Conservation (phyloP, 176 grass and related monocot genomes). For the Stipa capillata region DNA sequence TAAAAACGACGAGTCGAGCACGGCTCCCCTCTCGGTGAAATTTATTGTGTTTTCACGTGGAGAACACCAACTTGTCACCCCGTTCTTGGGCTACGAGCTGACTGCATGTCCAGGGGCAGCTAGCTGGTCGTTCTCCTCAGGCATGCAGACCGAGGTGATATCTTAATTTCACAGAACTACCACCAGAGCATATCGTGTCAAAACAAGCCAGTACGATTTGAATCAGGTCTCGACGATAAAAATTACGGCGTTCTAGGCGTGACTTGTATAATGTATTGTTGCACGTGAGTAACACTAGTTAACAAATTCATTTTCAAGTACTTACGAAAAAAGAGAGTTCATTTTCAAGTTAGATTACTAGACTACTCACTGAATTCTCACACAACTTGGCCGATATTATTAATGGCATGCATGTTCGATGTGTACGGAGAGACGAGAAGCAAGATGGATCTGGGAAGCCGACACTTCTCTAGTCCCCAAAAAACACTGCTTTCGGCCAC, state of each 20-base stretch:
- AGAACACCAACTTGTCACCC: not conserved
- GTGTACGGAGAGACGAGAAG: not conserved
- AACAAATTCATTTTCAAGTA: too few relatives aligned
- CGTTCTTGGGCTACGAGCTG: not conserved
- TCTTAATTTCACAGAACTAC: too few relatives aligned
- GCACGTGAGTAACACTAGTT: too few relatives aligned
- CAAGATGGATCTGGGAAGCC: constrained; percentile 11
- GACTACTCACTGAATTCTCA: too few relatives aligned
- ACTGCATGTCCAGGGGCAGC: not conserved
- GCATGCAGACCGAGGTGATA: not conserved
- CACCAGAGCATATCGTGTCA: not conserved
- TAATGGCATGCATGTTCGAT: too few relatives aligned
- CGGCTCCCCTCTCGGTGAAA: not conserved
- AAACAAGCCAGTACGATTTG: too few relatives aligned
- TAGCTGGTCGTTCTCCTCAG: not conserved
- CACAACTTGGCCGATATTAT: too few relatives aligned
- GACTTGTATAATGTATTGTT: too few relatives aligned
- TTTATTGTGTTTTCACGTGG: not conserved
- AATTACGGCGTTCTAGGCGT: too few relatives aligned
- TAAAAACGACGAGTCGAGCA: not conserved
- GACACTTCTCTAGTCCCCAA: constrained; percentile 33
- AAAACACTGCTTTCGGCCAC: constrained; percentile 15
- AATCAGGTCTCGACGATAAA: too few relatives aligned
- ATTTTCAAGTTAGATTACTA: too few relatives aligned
- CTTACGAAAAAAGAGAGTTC: too few relatives aligned